phyloP scores from a whole-genome alignment of 345 rosid genomes.

The Brassica rapa region DNA sequence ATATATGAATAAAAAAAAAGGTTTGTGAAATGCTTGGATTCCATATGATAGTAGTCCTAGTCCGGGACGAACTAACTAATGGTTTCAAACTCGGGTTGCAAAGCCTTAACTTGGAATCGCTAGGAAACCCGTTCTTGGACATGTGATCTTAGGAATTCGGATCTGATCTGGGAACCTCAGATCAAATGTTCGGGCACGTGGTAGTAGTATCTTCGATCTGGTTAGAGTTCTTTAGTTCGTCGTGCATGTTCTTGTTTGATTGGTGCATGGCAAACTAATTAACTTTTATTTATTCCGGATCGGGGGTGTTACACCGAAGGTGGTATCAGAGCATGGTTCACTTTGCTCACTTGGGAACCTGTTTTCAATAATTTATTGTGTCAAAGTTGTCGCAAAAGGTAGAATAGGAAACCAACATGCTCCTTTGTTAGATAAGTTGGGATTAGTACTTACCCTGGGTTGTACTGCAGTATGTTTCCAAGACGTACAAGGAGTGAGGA shows the following conservation, averaged over 20 bases:
- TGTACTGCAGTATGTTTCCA: not conserved
- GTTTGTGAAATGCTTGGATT: not conserved
- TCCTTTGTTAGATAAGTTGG: no score
- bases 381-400: not conserved
- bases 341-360: not conserved
- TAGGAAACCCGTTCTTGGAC: no score
- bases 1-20: no score
- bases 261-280: not conserved
- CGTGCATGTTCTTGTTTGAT: not conserved
- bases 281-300: not conserved
- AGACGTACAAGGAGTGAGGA: not conserved
- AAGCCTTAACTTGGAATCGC: no score
- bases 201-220: not conserved
- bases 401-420: not conserved
- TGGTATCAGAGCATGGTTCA: no score
- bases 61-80: not conserved
- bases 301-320: not conserved
- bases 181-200: not conserved
- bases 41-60: not conserved
- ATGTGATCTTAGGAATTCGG: no score
- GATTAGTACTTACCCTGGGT: not conserved
- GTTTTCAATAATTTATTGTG: not conserved
- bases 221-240: not conserved
- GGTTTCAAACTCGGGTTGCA: no score
- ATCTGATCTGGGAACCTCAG: not conserved